phyloP scores from a whole-genome alignment of 106 monocot species.

The Triglochin maritima region DNA sequence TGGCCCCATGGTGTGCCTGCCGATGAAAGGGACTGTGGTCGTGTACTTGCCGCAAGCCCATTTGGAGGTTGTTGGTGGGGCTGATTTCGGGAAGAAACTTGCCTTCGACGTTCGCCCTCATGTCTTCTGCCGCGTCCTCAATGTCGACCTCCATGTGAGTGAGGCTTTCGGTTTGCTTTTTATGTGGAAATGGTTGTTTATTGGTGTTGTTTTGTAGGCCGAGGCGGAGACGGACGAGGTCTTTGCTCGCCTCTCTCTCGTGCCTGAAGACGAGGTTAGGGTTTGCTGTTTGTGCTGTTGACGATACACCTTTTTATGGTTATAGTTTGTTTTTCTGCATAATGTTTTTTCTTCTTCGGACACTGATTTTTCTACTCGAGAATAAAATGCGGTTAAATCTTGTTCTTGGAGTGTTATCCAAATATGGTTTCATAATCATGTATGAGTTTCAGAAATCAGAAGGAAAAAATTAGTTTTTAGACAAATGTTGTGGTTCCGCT shows the following conservation, averaged over 20 bases:
- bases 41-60: slow-evolving; percentile 41
- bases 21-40: slow-evolving; percentile 20
- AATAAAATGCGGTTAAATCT: too few species aligned
- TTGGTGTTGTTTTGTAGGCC: slow-evolving; percentile 17
- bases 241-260: slow-evolving; percentile 24
- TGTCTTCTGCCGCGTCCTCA: slow-evolving; percentile 29
- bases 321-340: not conserved
- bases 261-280: slow-evolving; percentile 12
- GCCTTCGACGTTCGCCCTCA: slow-evolving; percentile 11
- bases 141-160: slow-evolving; percentile 25
- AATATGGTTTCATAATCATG: too few species aligned
- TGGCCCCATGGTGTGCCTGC: slow-evolving; percentile 23
- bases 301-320: not conserved
- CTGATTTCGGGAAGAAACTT: not conserved
- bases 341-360: not conserved
- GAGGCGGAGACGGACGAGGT: slow-evolving; percentile 36
- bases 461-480: too few species aligned
- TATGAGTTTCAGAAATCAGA: too few species aligned
- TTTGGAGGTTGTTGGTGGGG: slow-evolving; percentile 9
- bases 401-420: too few species aligned
- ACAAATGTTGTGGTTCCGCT: too few species aligned
- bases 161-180: not conserved
- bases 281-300: not conserved
- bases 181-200: not conserved
- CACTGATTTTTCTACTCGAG: too few species aligned